These are phyloP conservation scores for Zygotorulaspora florentina DNA, from an alignment of 805 yeast species.

Conservation along the genomic window DNA sequence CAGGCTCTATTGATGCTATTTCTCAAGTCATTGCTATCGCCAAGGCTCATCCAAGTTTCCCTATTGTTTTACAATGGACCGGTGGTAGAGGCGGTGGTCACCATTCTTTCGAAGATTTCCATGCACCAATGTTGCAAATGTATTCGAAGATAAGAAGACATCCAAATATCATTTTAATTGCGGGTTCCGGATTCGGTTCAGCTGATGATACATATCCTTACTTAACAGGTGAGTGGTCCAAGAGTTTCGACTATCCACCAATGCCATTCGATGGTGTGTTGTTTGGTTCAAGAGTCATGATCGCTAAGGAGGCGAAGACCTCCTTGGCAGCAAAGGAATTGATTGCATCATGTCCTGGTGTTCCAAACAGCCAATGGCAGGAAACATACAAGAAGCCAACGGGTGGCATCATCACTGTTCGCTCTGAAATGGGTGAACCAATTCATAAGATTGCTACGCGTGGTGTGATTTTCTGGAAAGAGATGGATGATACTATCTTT, in stretches of 20 bases:
- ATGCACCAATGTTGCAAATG: constrained; percentile 94
- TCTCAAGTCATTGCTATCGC: constrained; percentile 85
- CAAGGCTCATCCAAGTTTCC: constrained; percentile 92
- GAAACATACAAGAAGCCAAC: constrained; percentile 89
- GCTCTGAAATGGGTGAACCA: constrained; percentile 99
- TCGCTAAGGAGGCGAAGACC: constrained; percentile 93
- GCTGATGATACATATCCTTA: constrained; percentile 96
- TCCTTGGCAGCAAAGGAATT: constrained; percentile 91
- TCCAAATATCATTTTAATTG: constrained; percentile 81
- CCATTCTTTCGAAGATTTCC: constrained; percentile 98
- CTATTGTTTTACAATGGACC: constrained; percentile 97
- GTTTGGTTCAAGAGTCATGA: constrained; percentile 96
- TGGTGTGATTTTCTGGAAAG: constrained; percentile 96
- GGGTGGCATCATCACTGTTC: constrained; percentile 94
- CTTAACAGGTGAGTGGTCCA: constrained; percentile 97
- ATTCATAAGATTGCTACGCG: constrained; percentile 98
- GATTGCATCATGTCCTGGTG: constrained; percentile 88
- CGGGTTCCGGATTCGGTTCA: constrained; percentile 98
- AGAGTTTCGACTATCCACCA: constrained; percentile 80
- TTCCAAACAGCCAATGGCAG: constrained; percentile 86
- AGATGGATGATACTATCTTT: constrained; percentile 91
- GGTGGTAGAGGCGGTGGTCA: constrained; percentile 99
- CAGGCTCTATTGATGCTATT: constrained; percentile 94
- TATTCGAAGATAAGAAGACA: constrained; percentile 91
- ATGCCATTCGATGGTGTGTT: constrained; percentile 99